Evolutionary conservation across 805 yeast species (phyloP), one percentile per base, ranked within the genome.

Genomic region (Wickerhamiella musiphila): DNA sequence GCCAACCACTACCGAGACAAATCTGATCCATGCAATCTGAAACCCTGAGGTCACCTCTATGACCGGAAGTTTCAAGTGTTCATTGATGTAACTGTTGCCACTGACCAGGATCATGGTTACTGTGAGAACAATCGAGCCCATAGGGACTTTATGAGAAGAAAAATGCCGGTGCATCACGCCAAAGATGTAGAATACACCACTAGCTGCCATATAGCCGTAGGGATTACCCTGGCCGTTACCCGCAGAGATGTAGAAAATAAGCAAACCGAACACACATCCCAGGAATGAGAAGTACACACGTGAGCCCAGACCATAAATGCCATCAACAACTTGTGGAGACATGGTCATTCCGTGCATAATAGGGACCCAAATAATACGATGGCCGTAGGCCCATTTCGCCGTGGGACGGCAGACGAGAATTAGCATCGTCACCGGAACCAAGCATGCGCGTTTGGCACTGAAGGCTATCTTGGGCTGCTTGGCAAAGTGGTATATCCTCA

Each of bases 201-300:
- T 41, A 5, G 51, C 49, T 2, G 45, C 49, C 3, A 49, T 57
- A 28, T 43, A 49, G 1, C 60, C 58, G 25, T 38, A 51, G 0
- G 46, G 44, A 28, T 52, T 54, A 1, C 59, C 58, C 1, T 32
- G 14, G 9, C 59, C 58, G 11, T 35, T 33, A 3, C 57, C 57
- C 2, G 52, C 35, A 3, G 48, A 42, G 12, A 55, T 53, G 32
- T 55, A 55, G 58, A 58, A 55, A 4, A 40, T 47, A 4, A 49
- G 48, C 48, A 54, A 41, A 1, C 53, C 58, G 4, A 48, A 31
- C 5, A 51, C 32, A 19, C 52, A 41, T 3, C 56, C 57, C 21
- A 45, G 23, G 21, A 54, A 45, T 2, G 54, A 47, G 34, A 40
- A 49, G 11, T 43, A 28, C 8, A 52, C 29, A 17, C 52, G 44